Conservation (phyloP, 345 rosid species). For the Erodium maritimum region DNA sequence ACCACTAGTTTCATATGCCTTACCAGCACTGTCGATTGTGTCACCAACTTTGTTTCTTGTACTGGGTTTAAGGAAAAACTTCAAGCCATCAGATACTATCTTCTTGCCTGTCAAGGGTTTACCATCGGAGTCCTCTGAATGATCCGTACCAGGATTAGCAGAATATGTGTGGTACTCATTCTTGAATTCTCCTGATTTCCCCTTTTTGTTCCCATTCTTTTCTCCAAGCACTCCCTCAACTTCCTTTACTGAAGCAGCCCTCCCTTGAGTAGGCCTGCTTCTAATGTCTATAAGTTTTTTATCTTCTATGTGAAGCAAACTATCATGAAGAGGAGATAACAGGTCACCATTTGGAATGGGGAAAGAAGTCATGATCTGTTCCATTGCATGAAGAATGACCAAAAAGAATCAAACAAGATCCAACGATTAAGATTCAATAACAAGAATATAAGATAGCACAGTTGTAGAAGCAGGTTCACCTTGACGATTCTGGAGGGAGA, state of each 20-base stretch:
- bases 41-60: conserved; percentile 10
- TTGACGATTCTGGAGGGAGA: conserved; percentile 56
- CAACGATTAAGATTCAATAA: conserved; percentile 1
- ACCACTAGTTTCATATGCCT: conserved; percentile 10
- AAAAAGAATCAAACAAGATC: conserved; percentile 1
- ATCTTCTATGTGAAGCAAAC: conserved; percentile 27
- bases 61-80: conserved; percentile 8
- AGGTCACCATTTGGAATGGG: conserved; percentile 34
- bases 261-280: conserved; percentile 15
- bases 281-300: conserved; percentile 17
- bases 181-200: conserved; percentile 13
- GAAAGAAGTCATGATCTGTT: conserved; percentile 60
- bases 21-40: conserved; percentile 10
- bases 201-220: conserved; percentile 23
- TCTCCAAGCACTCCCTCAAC: conserved; percentile 18
- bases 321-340: conserved; percentile 61
- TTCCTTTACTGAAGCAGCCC: conserved; percentile 17
- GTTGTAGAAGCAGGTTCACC: conserved; percentile 27
- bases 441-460: conserved; percentile 11
- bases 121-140: conserved; percentile 10
- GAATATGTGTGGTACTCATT: conserved; percentile 3
- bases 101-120: conserved; percentile 14
- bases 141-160: conserved; percentile 6
- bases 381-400: conserved; percentile 11
- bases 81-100: conserved; percentile 8